These are phyloP conservation scores for Datura wrightii DNA, from an alignment of 257 asterid species.

Conservation along the genomic window DNA sequence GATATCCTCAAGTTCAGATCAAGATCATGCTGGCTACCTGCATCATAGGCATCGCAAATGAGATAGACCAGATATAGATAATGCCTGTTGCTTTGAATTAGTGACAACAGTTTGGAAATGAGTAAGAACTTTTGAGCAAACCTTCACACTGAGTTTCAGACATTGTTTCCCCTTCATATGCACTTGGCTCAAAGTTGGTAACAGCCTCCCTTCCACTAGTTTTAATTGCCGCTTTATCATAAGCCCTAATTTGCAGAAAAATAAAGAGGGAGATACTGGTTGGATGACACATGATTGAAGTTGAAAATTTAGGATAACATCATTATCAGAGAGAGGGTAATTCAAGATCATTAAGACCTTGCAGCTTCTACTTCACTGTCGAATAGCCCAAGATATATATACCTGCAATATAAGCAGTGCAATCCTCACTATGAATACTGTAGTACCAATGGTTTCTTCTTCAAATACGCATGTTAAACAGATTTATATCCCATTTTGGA, in stretches of 20 bases:
- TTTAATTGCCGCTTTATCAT: conserved; percentile 80
- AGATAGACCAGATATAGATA: not conserved
- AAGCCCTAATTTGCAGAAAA: conserved; percentile 65
- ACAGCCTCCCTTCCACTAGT: conserved; percentile 75
- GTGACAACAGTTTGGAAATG: not conserved
- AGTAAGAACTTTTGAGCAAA: conserved; percentile 23
- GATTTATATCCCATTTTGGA: conserved; percentile 29
- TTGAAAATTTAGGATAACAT: conserved; percentile 39
- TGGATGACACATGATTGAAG: conserved; percentile 40
- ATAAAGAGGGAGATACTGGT: conserved; percentile 40
- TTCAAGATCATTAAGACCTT: conserved; percentile 53
- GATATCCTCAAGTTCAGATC: conserved; percentile 79
- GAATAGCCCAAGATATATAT: conserved; percentile 58
- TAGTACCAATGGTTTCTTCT: conserved; percentile 31
- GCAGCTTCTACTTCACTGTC: conserved; percentile 61
- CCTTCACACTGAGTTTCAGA: conserved; percentile 47
- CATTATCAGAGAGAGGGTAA: conserved; percentile 39
- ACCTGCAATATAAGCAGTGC: conserved; percentile 53
- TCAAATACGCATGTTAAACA: conserved; percentile 17
- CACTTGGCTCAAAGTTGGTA: conserved; percentile 73
- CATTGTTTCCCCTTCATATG: conserved; percentile 49
- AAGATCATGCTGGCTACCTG: conserved; percentile 59
- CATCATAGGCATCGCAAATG: conserved; percentile 27
- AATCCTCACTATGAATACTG: conserved; percentile 42
- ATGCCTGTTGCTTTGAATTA: not conserved